A percentile compares a stretch with the other conserved stretches of the same genome.
Evolutionary conservation across 768 basidiomycete genomes (phyloP).

Genomic region (Mycena sanguinolenta): DNA sequence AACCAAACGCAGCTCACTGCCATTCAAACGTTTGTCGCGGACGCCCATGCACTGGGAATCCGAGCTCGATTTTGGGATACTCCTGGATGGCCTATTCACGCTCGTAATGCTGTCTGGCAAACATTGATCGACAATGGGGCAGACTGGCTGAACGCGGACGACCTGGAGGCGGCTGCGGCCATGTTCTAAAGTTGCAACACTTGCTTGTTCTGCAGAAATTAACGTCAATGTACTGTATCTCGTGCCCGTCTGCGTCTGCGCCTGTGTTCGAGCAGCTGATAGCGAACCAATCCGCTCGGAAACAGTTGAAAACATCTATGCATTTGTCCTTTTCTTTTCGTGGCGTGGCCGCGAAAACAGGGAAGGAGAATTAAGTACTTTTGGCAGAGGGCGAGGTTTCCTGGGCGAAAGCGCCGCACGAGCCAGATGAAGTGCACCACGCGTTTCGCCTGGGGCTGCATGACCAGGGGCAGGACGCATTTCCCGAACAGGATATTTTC

Average conservation of each 20-base stretch:
- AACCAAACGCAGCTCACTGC: constrained; percentile 53
- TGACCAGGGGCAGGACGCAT: constrained; percentile 57
- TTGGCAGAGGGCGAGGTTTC: constrained; percentile 38
- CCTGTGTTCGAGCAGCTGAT: too few relatives aligned
- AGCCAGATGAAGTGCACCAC: constrained; percentile 66
- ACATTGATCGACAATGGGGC: constrained; percentile 57
- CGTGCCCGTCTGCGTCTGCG: too few relatives aligned
- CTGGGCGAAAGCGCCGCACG: constrained; percentile 63
- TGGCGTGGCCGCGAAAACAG: constrained; percentile 18
- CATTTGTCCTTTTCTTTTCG: constrained; percentile 44
- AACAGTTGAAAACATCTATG: constrained; percentile 24
- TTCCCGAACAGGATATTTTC: constrained; percentile 35
- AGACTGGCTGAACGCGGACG: constrained; percentile 68
- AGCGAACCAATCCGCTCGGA: too few relatives aligned
- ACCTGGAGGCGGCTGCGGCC: constrained; percentile 56
- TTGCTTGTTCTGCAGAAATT: too few relatives aligned
- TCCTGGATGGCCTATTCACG: constrained; percentile 61
- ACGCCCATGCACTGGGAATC: constrained; percentile 60
- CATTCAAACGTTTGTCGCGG: constrained; percentile 55
- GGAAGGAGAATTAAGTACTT: constrained; percentile 27
- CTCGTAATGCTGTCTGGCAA: constrained; percentile 59
- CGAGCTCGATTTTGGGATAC: constrained; percentile 68
- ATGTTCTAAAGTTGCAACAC: constrained; percentile 41
- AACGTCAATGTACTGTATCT: too few relatives aligned
- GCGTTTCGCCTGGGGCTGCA: constrained; percentile 68